Conservation (phyloP, 345 rosid species). For the Viola odorata region DNA sequence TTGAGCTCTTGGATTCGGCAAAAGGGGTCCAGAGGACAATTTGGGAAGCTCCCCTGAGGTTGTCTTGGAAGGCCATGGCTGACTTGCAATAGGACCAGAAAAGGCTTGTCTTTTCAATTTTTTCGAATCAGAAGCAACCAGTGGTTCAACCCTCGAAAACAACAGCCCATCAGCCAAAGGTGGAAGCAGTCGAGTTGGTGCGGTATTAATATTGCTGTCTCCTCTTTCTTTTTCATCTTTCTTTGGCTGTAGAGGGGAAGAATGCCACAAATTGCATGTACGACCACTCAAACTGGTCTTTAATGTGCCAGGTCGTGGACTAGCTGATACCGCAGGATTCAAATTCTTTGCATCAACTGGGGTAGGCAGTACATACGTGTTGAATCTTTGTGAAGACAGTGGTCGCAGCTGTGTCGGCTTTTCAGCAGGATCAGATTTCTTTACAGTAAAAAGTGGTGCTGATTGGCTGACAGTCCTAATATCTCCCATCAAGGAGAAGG, state of each 20-base stretch:
- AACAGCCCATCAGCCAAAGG: conserved; percentile 18
- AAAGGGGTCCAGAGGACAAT: conserved; percentile 66
- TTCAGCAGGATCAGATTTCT: conserved; percentile 9
- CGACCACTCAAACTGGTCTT: conserved; percentile 17
- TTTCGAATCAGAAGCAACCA: conserved; percentile 15
- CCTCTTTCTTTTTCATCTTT: conserved; percentile 24
- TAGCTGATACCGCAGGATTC: conserved; percentile 26
- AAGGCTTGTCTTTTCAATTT: conserved; percentile 19
- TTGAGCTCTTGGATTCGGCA: conserved; percentile 22
- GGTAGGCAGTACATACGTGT: conserved; percentile 23
- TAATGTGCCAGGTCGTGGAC: conserved; percentile 9
- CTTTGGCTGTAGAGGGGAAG: conserved; percentile 18
- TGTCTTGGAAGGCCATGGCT: conserved; percentile 14
- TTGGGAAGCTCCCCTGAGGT: conserved; percentile 21
- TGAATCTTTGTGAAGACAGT: conserved; percentile 14
- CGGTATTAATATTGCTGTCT: conserved; percentile 43
- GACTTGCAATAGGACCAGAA: conserved; percentile 27
- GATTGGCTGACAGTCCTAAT: conserved; percentile 24
- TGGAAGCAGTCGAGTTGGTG: conserved; percentile 18
- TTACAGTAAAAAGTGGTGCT: conserved; percentile 25
- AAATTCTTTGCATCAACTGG: conserved; percentile 43
- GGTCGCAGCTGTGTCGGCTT: conserved; percentile 9
- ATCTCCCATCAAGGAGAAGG: conserved; percentile 34
- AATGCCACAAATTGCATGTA: conserved; percentile 15
- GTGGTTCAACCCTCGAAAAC: conserved; percentile 13